Evolutionary conservation across 176 grass and related monocot genomes (phyloP).

Genomic region (Avena insularis): DNA sequence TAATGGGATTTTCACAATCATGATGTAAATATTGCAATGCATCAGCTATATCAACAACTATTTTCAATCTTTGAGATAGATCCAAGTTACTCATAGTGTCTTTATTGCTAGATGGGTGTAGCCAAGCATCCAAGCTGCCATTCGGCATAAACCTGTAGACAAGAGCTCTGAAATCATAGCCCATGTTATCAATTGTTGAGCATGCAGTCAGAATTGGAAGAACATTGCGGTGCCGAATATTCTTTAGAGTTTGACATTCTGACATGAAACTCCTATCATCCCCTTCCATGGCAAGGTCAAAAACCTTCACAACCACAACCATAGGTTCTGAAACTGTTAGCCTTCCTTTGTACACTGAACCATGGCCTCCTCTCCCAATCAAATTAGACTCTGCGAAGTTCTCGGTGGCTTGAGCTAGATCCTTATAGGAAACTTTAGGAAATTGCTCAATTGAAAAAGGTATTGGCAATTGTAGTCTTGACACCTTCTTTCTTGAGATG

Average conservation of each 20-base stretch:
- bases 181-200: constrained; percentile 52
- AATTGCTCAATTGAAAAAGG: neutral
- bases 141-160: constrained; percentile 60
- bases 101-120: constrained; percentile 21
- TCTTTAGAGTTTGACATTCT: constrained; percentile 61
- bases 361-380: constrained; percentile 51
- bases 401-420: constrained; percentile 55
- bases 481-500: neutral
- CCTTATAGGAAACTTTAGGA: constrained; percentile 50
- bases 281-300: constrained; percentile 51
- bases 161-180: constrained; percentile 61
- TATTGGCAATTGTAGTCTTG: neutral
- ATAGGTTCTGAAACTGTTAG: constrained; percentile 17
- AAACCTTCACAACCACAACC: constrained; percentile 60
- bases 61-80: constrained; percentile 52
- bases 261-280: constrained; percentile 58
- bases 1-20: constrained; percentile 40
- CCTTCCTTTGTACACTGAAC: constrained; percentile 61
- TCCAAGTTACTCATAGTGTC: neutral
- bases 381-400: constrained; percentile 52
- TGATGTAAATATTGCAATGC: constrained; percentile 59
- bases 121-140: constrained; percentile 57
- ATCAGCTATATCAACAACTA: constrained; percentile 52
- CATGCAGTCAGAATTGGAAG: constrained; percentile 56
- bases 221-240: constrained; percentile 63